These are phyloP conservation scores for Penicillium crystallinum DNA, from an alignment of 495 filamentous ascomycete species.

Conservation along the genomic window DNA sequence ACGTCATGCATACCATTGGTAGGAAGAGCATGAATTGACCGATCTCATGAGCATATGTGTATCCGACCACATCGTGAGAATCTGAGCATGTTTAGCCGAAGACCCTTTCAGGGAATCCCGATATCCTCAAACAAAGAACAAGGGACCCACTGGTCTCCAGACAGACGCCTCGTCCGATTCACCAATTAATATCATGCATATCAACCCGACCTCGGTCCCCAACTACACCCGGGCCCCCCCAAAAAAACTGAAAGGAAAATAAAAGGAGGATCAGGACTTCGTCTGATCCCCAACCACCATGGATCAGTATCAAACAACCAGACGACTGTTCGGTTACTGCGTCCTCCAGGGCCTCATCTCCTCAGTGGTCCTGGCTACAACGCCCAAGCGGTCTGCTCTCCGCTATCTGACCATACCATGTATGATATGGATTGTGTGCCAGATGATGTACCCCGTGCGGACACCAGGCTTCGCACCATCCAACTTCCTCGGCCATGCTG, in stretches of 20 bases:
- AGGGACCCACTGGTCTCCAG: neutral
- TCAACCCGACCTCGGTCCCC: too few species aligned
- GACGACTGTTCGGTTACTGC: neutral
- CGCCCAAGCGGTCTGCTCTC: conserved; percentile 2
- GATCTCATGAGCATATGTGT: too few species aligned
- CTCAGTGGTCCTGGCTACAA: conserved; percentile 1
- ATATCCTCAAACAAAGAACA: too few species aligned
- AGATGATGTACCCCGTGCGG: neutral
- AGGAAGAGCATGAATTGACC: too few species aligned
- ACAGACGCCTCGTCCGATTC: neutral
- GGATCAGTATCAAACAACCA: neutral
- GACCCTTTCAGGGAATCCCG: too few species aligned
- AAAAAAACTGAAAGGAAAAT: neutral
- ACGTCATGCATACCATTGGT: too few species aligned
- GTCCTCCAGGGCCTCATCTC: conserved; percentile 6
- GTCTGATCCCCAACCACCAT: neutral
- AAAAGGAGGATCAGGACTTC: neutral
- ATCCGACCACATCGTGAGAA: too few species aligned
- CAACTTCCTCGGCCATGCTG: neutral
- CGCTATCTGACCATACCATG: conserved; percentile 13
- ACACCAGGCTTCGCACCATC: neutral
- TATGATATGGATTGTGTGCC: conserved; percentile 8
- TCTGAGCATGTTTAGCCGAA: too few species aligned
- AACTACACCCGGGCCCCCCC: neutral
- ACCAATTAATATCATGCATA: neutral